Percentiles rank a stretch among this genome's conserved stretches.
These are phyloP conservation scores for Ceratocystis diversiconidia DNA, from an alignment of 2,329 filamentous ascomycete species.

Conservation along the genomic window DNA sequence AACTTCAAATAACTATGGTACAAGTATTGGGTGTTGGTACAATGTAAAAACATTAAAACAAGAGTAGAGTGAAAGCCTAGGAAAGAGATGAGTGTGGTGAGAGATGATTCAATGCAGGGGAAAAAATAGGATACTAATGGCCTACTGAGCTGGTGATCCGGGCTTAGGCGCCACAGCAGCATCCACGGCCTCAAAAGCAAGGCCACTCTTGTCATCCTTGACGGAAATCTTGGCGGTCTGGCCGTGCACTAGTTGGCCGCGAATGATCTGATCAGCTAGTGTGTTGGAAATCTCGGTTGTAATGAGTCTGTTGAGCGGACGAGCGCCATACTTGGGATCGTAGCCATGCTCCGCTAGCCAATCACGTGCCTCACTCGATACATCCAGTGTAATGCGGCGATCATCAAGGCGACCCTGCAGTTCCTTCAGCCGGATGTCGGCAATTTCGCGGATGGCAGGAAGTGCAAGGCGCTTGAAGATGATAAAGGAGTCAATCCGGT, in stretches of 20 bases:
- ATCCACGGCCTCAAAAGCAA: conserved; percentile 10
- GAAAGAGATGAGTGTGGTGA: neutral
- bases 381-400: conserved; percentile 62
- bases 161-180: neutral
- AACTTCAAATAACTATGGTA: neutral
- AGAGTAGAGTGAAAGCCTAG: neutral
- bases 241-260: conserved; percentile 63
- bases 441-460: conserved; percentile 72
- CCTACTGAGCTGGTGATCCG: neutral
- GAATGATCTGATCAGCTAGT: conserved; percentile 82
- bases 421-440: conserved; percentile 79
- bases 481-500: conserved; percentile 93
- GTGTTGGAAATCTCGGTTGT: conserved; percentile 78
- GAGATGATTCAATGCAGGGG: neutral
- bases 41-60: neutral
- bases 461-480: conserved; percentile 78
- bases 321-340: conserved; percentile 78
- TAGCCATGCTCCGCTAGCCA: conserved; percentile 88
- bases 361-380: conserved; percentile 56
- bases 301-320: conserved; percentile 82
- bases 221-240: conserved; percentile 59
- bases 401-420: conserved; percentile 73
- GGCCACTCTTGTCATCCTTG: conserved; percentile 30
- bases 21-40: neutral
- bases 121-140: neutral